Evolutionary conservation across 148 eudicot genomes (phyloP), one percentile per base, ranked within the genome.

Genomic region (Euryodendron excelsum): DNA sequence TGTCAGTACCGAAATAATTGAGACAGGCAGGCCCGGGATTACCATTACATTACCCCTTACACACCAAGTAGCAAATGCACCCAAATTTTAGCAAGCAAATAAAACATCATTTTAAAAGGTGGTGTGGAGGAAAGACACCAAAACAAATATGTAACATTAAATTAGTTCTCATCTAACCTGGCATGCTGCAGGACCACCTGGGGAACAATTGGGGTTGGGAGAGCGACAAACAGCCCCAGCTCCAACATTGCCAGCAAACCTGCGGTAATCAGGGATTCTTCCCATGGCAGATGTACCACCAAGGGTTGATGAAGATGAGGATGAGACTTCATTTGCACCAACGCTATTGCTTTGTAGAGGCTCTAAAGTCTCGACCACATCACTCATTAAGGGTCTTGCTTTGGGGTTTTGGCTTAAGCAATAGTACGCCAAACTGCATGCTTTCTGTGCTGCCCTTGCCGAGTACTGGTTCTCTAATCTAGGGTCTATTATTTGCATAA

Each of bases 331-430:
- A 71, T 77, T 71, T n/a, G 75, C 77, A 71, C 78, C 73, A 47
- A 84, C 83, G 77, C 84, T 75, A 33, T 76, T 85, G 77, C 88
- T 82, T 74, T 92, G 97, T 58, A 95, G 84, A 66, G 97, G 97
- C 80, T 95, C 97, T 82, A 95, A 81, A 39, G 98, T 91, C 82
- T 95, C 98, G 63, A 95, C 98, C 60, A 95, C 98, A 62, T 95
- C 98, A 69, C 96, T 93, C 98, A 95, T 95, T 53, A 95, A 87
- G 68, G 98, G 98, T 76, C 98, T 88, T 18, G 98, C 98, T 84
- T 95, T 95, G 13, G 98, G 97, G 86, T 95, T 95, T 73, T 93
- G 97, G 87, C 98, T 95, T 50, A 95, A 86, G 59, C 98, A 95
- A 75, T 95, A 95, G 84, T 90, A 95, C 47, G 98, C 98, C 84